These are phyloP conservation scores for Ophiostoma novo-ulmi DNA, from an alignment of 2,329 filamentous ascomycete genomes.

Conservation along the genomic window DNA sequence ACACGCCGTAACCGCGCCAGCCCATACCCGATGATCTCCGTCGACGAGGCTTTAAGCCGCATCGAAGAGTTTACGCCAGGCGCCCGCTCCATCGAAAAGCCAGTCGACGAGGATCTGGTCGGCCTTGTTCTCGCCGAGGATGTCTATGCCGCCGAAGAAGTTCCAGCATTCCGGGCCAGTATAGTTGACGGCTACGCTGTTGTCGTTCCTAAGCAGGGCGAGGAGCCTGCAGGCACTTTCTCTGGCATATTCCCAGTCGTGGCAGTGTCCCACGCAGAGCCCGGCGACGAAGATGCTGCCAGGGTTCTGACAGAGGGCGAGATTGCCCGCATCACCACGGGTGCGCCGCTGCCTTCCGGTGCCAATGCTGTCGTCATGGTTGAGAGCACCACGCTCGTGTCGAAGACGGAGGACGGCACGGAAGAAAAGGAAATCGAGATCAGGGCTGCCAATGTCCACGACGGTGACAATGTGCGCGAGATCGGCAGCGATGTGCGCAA, in stretches of 20 bases:
- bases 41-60: conserved; percentile 69
- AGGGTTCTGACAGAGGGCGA: conserved; percentile 53
- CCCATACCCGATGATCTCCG: conserved; percentile 86
- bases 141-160: conserved; percentile 71
- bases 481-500: conserved; percentile 79
- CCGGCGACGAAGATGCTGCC: conserved; percentile 58
- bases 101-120: conserved; percentile 62
- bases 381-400: conserved; percentile 78
- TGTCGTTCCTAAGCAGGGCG: conserved; percentile 43
- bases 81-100: conserved; percentile 50
- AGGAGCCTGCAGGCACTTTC: conserved; percentile 41
- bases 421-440: conserved; percentile 91
- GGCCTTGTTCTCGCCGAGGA: conserved; percentile 79
- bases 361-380: conserved; percentile 95
- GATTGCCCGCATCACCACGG: conserved; percentile 88
- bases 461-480: conserved; percentile 84
- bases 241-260: conserved; percentile 82
- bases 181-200: conserved; percentile 97
- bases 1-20: conserved; percentile 73
- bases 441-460: conserved; percentile 65
- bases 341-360: conserved; percentile 80
- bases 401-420: conserved; percentile 68
- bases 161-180: conserved; percentile 89
- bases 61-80: conserved; percentile 73
- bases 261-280: conserved; percentile 78